Evolutionary conservation across 805 yeast species (phyloP).

Genomic region (Kodamaea fukazawae): DNA sequence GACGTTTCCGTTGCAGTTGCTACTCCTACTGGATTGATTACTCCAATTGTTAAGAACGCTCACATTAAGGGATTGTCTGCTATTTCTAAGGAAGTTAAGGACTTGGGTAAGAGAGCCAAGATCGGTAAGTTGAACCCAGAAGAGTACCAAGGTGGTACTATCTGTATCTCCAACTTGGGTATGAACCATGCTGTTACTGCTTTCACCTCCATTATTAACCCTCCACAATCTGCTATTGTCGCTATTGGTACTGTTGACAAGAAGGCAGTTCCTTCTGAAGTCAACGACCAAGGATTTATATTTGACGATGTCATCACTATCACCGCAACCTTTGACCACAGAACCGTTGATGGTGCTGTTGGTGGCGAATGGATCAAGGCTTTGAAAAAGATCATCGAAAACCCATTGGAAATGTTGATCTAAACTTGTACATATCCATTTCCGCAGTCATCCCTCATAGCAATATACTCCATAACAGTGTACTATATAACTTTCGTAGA

Average conservation of each 20-base stretch:
- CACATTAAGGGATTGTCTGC: conserved; percentile 80
- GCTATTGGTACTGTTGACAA: conserved; percentile 93
- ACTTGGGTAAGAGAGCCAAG: conserved; percentile 93
- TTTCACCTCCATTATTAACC: conserved; percentile 97
- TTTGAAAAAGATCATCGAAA: conserved; percentile 85
- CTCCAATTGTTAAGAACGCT: conserved; percentile 92
- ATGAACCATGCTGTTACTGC: conserved; percentile 92
- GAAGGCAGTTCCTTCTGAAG: conserved; percentile 89
- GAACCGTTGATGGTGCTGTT: conserved; percentile 94
- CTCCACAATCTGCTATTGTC: conserved; percentile 92
- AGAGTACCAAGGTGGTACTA: conserved; percentile 99
- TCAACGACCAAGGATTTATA: conserved; percentile 85
- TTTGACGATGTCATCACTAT: conserved; percentile 88
- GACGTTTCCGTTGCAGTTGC: conserved; percentile 99
- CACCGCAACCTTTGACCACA: conserved; percentile 98
- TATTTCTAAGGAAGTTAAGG: conserved; percentile 84
- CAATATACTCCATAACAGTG: no score
- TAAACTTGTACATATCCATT: conserved; percentile 30
- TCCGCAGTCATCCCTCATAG: no score
- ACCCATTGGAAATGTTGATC: conserved; percentile 90
- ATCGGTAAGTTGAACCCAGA: conserved; percentile 89
- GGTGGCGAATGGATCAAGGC: conserved; percentile 97
- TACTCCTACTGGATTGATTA: conserved; percentile 94
- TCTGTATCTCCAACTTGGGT: conserved; percentile 97
- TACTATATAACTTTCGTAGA: no score